Evolutionary conservation across 2,329 filamentous ascomycete species (phyloP).

Genomic region (Lachnellula hyalina): DNA sequence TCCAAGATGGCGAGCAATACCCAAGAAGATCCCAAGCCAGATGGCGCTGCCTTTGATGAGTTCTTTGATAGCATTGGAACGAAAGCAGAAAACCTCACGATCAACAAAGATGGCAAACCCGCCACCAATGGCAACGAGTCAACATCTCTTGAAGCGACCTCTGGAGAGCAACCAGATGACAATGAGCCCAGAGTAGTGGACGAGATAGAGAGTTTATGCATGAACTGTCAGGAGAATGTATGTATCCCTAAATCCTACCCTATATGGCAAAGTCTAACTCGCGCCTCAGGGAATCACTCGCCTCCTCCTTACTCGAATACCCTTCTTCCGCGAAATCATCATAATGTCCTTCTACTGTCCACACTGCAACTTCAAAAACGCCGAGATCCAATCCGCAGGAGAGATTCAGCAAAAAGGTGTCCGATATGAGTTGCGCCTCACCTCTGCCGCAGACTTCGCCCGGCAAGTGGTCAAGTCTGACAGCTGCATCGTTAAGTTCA

Average conservation of each 20-base stretch:
- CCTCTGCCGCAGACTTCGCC: slow-evolving; percentile 66
- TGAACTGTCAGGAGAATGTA: slow-evolving; percentile 80
- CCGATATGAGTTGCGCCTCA: slow-evolving; percentile 77
- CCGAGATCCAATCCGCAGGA: slow-evolving; percentile 88
- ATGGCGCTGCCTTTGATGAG: slow-evolving; percentile 43
- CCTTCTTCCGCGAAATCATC: slow-evolving; percentile 95
- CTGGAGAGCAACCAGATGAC: slow-evolving; percentile 26
- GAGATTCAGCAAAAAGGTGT: slow-evolving; percentile 85
- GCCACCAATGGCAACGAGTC: slow-evolving; percentile 20
- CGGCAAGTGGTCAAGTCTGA: slow-evolving; percentile 92
- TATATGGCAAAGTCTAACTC: background rate
- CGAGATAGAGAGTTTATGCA: slow-evolving; percentile 74
- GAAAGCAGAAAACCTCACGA: slow-evolving; percentile 50
- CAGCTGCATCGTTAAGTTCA: slow-evolving; percentile 76
- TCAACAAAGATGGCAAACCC: slow-evolving; percentile 32
- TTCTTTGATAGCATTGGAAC: slow-evolving; percentile 60
- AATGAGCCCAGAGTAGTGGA: slow-evolving; percentile 55
- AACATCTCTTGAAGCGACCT: slow-evolving; percentile 1
- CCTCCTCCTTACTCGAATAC: slow-evolving; percentile 85
- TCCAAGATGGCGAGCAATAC: slow-evolving; percentile 40
- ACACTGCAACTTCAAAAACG: slow-evolving; percentile 84
- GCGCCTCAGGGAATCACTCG: slow-evolving; percentile 68
- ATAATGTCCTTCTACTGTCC: slow-evolving; percentile 95
- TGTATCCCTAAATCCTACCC: slow-evolving; percentile 15
- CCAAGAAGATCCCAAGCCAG: slow-evolving; percentile 34